Evolutionary conservation across 176 grass and related monocot genomes (phyloP).

Genomic region (Aegilops umbellulata): DNA sequence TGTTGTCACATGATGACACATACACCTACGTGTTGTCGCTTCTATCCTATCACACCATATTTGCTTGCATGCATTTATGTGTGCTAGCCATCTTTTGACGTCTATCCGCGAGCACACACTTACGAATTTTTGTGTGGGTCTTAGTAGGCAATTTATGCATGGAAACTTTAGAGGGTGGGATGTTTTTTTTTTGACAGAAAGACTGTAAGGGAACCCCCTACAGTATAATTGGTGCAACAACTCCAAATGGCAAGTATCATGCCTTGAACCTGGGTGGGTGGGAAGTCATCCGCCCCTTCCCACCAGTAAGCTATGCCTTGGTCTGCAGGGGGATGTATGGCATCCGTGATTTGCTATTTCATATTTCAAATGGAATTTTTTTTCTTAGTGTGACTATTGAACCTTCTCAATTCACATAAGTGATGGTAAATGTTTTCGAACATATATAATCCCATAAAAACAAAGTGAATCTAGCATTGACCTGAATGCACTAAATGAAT

Average conservation of each 20-base stretch:
- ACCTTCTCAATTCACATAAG: not conserved
- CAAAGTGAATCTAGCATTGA: not conserved
- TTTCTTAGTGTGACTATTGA: not conserved
- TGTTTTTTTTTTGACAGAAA: too few species aligned
- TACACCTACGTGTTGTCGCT: not conserved
- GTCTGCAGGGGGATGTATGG: too few species aligned
- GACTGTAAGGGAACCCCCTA: too few species aligned
- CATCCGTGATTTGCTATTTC: too few species aligned
- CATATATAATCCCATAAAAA: not conserved
- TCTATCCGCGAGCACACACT: not conserved
- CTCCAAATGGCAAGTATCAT: too few species aligned
- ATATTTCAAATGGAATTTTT: not conserved
- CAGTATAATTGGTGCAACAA: too few species aligned
- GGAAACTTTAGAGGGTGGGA: not conserved
- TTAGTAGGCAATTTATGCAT: not conserved
- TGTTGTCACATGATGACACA: not conserved
- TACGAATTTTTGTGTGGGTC: not conserved
- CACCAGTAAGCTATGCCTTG: too few species aligned
- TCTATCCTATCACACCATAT: not conserved
- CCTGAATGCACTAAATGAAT: not conserved
- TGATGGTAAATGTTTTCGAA: not conserved
- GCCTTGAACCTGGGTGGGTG: too few species aligned
- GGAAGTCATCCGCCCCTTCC: too few species aligned
- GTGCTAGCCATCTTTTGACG: not conserved
- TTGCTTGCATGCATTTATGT: not conserved